Conservation (phyloP, 164 flowering plant genomes). For the Chimonanthus salicifolius region DNA sequence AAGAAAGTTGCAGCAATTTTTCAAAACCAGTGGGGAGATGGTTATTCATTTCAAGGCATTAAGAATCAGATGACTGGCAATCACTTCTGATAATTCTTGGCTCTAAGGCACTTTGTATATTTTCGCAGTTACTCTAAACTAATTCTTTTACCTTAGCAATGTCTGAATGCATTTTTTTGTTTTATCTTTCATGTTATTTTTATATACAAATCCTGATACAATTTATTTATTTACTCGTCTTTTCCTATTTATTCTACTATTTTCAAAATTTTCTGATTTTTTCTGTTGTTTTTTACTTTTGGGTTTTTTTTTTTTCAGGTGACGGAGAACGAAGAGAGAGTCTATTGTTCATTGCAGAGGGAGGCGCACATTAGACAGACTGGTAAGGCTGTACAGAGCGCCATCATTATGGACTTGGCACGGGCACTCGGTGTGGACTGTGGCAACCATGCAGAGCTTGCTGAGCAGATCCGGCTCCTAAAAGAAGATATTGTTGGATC, state of each 20-base stretch:
- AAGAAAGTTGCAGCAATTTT: no score
- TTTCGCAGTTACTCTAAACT: no score
- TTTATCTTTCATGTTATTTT: no score
- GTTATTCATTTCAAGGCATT: no score
- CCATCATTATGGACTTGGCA: constrained; percentile 56
- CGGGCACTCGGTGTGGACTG: constrained; percentile 42
- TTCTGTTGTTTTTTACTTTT: neutral
- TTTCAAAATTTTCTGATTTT: neutral
- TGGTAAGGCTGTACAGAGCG: constrained; percentile 54
- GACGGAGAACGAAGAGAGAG: constrained; percentile 54
- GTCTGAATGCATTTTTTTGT: no score
- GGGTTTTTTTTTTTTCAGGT: constrained; percentile 25
- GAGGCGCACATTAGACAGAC: constrained; percentile 33
- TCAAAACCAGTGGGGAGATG: no score
- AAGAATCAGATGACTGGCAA: no score
- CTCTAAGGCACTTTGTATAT: no score
- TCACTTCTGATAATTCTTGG: no score
- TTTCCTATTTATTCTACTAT: neutral
- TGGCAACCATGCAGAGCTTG: constrained; percentile 27
- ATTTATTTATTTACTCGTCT: no score
- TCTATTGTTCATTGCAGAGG: constrained; percentile 31
- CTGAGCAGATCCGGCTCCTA: constrained; percentile 39
- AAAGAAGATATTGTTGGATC: constrained; percentile 30
- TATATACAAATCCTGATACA: no score
- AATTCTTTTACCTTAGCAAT: no score